phyloP scores from a whole-genome alignment of 768 basidiomycete species.

The Mycena olivaceomarginata region DNA sequence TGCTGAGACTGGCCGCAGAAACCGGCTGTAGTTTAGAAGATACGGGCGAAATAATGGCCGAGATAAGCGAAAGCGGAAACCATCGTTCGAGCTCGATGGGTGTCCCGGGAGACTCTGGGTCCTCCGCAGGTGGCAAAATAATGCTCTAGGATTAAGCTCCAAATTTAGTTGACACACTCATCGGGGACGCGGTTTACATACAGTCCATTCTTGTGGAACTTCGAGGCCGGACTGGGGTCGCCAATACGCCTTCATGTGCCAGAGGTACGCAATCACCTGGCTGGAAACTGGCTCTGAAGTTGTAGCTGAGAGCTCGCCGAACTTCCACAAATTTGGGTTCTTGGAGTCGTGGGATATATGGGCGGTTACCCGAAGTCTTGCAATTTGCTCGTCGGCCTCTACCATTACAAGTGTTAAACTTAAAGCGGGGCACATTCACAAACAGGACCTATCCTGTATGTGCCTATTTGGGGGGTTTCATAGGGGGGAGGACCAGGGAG shows the following conservation, averaged over 20 bases:
- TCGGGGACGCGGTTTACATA: neutral
- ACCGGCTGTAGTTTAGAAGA: conserved; percentile 2
- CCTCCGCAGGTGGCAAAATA: conserved; percentile 12
- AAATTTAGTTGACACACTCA: neutral
- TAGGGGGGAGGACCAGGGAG: too few relatives aligned
- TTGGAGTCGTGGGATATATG: conserved; percentile 7
- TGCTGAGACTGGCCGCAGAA: neutral
- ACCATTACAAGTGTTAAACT: too few relatives aligned
- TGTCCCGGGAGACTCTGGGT: neutral
- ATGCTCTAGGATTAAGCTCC: neutral
- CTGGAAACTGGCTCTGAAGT: conserved; percentile 6
- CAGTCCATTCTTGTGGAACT: conserved; percentile 22
- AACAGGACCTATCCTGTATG: too few relatives aligned
- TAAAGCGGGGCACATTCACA: too few relatives aligned
- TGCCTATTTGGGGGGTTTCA: too few relatives aligned
- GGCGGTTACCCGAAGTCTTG: neutral
- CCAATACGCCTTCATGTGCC: neutral
- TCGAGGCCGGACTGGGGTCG: conserved; percentile 14
- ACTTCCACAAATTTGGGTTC: neutral
- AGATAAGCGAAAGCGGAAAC: conserved; percentile 17
- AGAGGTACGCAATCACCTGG: neutral
- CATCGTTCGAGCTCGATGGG: neutral
- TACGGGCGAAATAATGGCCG: conserved; percentile 14
- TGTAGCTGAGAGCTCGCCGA: conserved; percentile 3
- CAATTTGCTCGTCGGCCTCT: too few relatives aligned